phyloP scores from a whole-genome alignment of 225 moss, liverwort and hornwort species.

The Polytrichum formosum region DNA sequence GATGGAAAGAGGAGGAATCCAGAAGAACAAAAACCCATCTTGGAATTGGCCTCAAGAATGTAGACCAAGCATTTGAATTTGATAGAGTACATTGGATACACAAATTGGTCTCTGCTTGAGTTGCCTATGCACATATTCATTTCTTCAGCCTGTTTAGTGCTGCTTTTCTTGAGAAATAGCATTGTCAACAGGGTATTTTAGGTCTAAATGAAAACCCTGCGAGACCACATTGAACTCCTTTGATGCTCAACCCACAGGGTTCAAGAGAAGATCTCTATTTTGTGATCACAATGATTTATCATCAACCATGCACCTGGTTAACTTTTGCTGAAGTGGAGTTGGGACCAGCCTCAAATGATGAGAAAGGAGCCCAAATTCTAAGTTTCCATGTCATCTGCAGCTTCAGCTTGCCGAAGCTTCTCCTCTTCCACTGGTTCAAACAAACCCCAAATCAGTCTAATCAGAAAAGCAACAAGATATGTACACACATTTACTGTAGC shows the following conservation, averaged over 20 bases:
- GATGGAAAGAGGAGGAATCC: no score
- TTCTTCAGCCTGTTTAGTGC: background rate
- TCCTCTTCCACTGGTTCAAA: conserved; percentile 52
- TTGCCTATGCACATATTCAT: background rate
- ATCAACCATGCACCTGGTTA: no score
- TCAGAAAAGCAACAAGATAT: background rate
- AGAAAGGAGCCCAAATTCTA: background rate
- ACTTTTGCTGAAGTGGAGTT: background rate
- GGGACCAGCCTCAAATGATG: background rate
- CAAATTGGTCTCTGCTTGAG: background rate
- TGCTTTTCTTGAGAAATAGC: background rate
- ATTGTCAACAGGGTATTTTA: background rate
- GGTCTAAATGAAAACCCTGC: no score
- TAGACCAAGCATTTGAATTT: no score
- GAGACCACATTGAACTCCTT: no score
- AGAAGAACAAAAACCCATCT: no score
- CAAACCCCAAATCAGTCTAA: conserved; percentile 5
- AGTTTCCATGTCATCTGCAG: conserved; percentile 23
- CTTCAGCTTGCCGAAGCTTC: conserved; percentile 52
- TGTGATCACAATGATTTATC: no score
- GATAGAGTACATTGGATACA: background rate
- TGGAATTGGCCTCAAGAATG: no score
- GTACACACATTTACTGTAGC: conserved; percentile 8
- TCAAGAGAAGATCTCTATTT: no score
- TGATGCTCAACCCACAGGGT: no score